Percentiles rank a stretch among this genome's conserved stretches.
phyloP scores from a whole-genome alignment of 2,329 filamentous ascomycete genomes.

The Pestalotiopsis sp. region DNA sequence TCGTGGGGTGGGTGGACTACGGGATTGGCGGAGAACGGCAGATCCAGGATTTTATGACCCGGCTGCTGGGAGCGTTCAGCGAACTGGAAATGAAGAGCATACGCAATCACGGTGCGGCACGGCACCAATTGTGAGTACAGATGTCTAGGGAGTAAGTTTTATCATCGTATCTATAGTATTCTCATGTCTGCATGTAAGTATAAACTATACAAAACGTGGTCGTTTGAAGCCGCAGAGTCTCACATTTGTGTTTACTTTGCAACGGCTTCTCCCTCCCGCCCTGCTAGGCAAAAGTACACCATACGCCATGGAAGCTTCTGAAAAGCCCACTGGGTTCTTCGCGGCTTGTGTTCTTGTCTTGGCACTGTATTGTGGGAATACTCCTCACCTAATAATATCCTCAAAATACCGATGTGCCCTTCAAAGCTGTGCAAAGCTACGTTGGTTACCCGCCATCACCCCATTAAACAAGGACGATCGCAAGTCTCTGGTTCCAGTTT shows the following conservation, averaged over 20 bases:
- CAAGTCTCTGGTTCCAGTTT: background rate
- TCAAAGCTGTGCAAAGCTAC: background rate
- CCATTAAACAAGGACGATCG: constrained; percentile 2
- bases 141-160: no score
- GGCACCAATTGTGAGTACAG: background rate
- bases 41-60: background rate
- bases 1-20: background rate
- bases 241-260: background rate
- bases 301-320: background rate
- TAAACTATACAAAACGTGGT: background rate
- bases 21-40: background rate
- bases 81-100: background rate
- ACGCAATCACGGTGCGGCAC: background rate
- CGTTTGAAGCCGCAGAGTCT: background rate
- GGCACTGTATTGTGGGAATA: background rate
- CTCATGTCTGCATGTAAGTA: background rate
- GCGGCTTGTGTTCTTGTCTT: background rate
- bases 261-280: background rate
- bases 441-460: background rate
- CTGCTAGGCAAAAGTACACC: background rate
- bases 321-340: background rate
- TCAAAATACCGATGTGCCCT: background rate
- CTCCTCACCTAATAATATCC: background rate
- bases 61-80: no score
- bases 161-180: no score